Conservation (phyloP, 768 basidiomycete genomes). For the Asterophora parasitica region DNA sequence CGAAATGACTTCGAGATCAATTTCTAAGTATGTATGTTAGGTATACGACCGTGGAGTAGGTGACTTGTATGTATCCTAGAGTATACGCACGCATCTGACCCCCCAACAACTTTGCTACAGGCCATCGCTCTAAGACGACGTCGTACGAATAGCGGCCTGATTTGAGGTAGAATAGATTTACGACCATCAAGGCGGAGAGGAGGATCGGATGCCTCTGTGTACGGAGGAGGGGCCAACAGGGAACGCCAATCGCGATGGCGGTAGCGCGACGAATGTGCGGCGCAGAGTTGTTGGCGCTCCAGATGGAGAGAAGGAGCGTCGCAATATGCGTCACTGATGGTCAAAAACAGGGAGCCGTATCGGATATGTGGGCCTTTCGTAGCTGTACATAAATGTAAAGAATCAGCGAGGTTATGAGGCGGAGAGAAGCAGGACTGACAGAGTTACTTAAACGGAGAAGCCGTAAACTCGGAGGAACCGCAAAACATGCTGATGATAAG, state of each 20-base stretch:
- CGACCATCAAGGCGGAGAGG: conserved; percentile 34
- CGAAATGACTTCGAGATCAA: no score
- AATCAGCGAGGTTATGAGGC: neutral
- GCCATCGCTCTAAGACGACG: conserved; percentile 30
- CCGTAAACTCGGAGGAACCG: conserved; percentile 42
- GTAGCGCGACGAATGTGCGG: conserved; percentile 56
- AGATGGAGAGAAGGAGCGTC: conserved; percentile 48
- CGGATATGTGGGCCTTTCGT: no score
- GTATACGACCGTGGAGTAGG: no score
- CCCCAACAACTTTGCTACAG: no score
- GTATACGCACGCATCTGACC: neutral
- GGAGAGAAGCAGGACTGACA: conserved; percentile 10
- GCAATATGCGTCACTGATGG: conserved; percentile 30
- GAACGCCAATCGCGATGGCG: conserved; percentile 47
- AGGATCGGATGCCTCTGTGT: conserved; percentile 40
- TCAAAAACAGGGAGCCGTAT: no score
- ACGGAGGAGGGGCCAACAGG: conserved; percentile 45
- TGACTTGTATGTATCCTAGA: neutral
- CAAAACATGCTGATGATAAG: conserved; percentile 40
- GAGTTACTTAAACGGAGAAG: conserved; percentile 54
- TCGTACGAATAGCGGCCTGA: conserved; percentile 31
- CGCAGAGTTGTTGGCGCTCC: conserved; percentile 58
- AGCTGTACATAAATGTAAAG: no score
- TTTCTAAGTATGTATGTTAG: no score
- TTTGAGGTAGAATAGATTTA: conserved; percentile 38